Evolutionary conservation across 441 rosid genomes (phyloP), one percentile per base, ranked within the genome.

Genomic region (Bocquillonia castaneifolia): DNA sequence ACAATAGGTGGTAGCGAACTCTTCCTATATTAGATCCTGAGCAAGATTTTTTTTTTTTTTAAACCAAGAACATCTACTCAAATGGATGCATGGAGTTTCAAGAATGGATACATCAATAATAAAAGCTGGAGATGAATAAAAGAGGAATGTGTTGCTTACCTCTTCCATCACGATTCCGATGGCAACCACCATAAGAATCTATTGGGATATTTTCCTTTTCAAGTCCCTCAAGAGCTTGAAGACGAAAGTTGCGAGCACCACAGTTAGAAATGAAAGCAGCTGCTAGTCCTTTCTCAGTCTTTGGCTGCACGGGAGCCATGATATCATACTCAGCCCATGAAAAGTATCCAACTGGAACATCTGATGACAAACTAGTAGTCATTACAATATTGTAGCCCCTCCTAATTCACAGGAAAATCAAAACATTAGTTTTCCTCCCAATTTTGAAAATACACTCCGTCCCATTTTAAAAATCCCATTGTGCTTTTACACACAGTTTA

Each of bases 241-340:
- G 63, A 57, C 96, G 86, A 73, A 93, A 88, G 77, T 93, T 91
- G 57, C 75, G 86, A 25, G 94, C 96, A 40, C 79, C 90, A 26
- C 97, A 91, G 28, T 91, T 93, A 47, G 98, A 91, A 70, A 93
- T 89, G 81, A 91, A 91, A 81, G 94, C 96, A 72, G 94, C 94
- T 64, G 98, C 98, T 47, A 81, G 77, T 72, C 94, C 87, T 64
- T 72, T 91, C 80, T 93, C 95, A 3, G 89, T 84, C 82, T 93
- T 93, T 73, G 93, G 85, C 75, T 83, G 79, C 78, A 86, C 63
- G 1, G 93, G 93, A 29, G 96, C 92, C 97, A 91, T 91, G 57
- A 91, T 80, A 80, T 91, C 87, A 77, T 93, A 93, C 77, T 93
- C 93, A 15, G 91, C 91, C 98, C 98, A 93, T 32, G 98, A 93